Evolutionary conservation across 2,329 filamentous ascomycete species (phyloP), one percentile per base, ranked within the genome.

Genomic region (Alternaria solani): DNA sequence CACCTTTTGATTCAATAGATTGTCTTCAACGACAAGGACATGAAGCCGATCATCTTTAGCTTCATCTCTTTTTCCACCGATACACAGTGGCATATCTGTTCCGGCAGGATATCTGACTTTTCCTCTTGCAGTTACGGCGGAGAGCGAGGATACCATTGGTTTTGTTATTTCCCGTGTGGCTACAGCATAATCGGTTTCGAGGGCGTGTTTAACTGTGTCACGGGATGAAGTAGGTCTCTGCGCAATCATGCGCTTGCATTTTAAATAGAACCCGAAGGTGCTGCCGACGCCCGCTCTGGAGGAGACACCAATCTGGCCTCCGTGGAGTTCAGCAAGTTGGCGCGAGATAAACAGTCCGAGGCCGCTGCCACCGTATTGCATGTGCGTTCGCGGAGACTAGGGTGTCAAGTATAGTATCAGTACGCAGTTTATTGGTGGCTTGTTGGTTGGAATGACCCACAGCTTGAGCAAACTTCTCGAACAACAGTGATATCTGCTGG

Each of bases 311-410:
- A 78, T 77, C 23, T 73, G 67, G 6, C 76, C 76, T 9, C 75
- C 76, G 38, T 78, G 75, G 2, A 77, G 66, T 55, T 76, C 75
- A n/a, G 73, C 67, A 3, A 78, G 70, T 55, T 75, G 70, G 8
- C 73, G 66, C 0, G 75, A 78, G 46, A 78, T 78, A 61, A 77
- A 78, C 7, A 78, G 67, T 1, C 77, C 76, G 2, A 79, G 68
- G 6, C 77, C 75, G 23, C 69, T 74, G 6, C 76, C 77, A 2
- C 76, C 75, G 28, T 78, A 78, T 12, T 76, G 67, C 26, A 69
- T 68, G 39, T 78, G 75, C 0, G 75, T 77, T 5, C 73, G 69
- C n/a, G 75, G 74, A 5, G 75, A 75, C 8, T 49, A n/a, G 16
- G 11, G 23, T 11, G 14, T 49, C 38, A 32, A 16, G 8, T 7